These are phyloP conservation scores for Trichoderma sp. DNA, from an alignment of 2,329 filamentous ascomycete species.

Conservation along the genomic window DNA sequence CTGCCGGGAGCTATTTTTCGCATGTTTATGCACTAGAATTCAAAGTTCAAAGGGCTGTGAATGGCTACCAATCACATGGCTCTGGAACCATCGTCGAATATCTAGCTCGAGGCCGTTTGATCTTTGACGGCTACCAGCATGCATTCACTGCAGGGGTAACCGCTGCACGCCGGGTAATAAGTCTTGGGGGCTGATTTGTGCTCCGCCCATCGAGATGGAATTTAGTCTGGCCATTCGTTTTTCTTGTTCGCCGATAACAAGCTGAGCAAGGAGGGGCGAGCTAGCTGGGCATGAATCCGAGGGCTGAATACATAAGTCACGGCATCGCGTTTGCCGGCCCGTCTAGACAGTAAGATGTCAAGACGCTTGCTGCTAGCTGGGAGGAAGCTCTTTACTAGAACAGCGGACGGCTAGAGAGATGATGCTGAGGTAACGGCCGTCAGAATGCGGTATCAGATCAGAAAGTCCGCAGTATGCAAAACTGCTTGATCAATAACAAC, in stretches of 20 bases:
- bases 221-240: constrained; percentile 3
- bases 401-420: neutral
- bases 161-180: constrained; percentile 20
- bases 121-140: constrained; percentile 22
- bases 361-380: neutral
- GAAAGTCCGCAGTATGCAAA: neutral
- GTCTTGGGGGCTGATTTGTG: constrained; percentile 9
- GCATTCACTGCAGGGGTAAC: constrained; percentile 19
- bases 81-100: constrained; percentile 4
- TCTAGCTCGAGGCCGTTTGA: constrained; percentile 14
- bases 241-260: constrained; percentile 12
- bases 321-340: neutral
- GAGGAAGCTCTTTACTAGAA: neutral
- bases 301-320: neutral
- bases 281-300: neutral
- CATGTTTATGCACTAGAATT: constrained; percentile 15
- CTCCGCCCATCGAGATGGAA: constrained; percentile 13
- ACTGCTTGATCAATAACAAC: neutral
- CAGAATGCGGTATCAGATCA: neutral
- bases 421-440: neutral
- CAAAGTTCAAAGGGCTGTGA: constrained; percentile 1
- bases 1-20: constrained; percentile 6
- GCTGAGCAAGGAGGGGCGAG: neutral
- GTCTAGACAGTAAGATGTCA: neutral
- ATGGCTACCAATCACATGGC: constrained; percentile 19